Evolutionary conservation across 2,329 filamentous ascomycete species (phyloP).

Genomic region (Pseudopyrenochaeta lycopersici): DNA sequence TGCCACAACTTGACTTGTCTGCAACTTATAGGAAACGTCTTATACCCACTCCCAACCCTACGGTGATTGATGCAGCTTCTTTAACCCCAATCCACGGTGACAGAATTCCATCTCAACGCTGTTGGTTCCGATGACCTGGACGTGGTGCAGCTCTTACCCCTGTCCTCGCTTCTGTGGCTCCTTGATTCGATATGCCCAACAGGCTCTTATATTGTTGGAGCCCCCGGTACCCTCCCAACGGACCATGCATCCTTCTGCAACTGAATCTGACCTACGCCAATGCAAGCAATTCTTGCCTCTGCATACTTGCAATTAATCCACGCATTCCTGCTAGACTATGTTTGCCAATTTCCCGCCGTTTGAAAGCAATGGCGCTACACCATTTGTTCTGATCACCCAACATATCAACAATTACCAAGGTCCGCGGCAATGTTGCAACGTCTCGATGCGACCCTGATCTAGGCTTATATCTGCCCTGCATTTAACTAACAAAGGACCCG

Average conservation of each 20-base stretch:
- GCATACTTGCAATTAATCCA: neutral
- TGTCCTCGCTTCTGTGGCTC: constrained; percentile 25
- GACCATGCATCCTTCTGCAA: neutral
- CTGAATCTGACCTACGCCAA: neutral
- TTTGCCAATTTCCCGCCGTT: neutral
- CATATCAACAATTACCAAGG: constrained; percentile 1
- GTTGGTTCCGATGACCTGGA: constrained; percentile 31
- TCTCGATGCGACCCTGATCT: constrained; percentile 19
- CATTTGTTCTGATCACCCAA: constrained; percentile 1
- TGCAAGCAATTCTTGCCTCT: neutral
- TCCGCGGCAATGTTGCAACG: constrained; percentile 17
- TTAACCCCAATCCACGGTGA: constrained; percentile 17
- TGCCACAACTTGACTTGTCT: neutral
- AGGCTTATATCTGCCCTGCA: neutral
- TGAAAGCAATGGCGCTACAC: constrained; percentile 4
- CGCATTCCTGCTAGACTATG: neutral
- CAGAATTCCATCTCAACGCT: constrained; percentile 11
- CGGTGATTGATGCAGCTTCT: constrained; percentile 8
- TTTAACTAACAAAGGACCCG: neutral
- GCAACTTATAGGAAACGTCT: constrained; percentile 1
- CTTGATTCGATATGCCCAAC: constrained; percentile 23
- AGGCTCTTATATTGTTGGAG: constrained; percentile 6
- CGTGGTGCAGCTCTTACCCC: constrained; percentile 21
- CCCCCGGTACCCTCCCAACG: constrained; percentile 7
- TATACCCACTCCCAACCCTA: constrained; percentile 1